phyloP scores from a whole-genome alignment of 2,329 filamentous ascomycete genomes.

The Onygena corvina region DNA sequence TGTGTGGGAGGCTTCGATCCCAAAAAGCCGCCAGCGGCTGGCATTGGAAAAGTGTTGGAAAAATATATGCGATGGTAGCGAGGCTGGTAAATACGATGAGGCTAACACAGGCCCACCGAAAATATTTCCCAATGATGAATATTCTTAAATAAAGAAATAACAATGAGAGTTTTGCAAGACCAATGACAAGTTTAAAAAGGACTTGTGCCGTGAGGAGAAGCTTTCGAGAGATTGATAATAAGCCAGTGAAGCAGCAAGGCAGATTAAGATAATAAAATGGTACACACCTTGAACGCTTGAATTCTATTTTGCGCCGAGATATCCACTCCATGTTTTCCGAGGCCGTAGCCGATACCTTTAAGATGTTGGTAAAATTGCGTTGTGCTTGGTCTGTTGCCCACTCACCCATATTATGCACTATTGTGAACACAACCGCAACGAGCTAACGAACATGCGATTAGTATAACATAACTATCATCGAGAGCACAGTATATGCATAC shows the following conservation, averaged over 20 bases:
- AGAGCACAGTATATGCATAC: background rate
- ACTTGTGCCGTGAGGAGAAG: slow-evolving; percentile 8
- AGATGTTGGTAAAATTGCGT: background rate
- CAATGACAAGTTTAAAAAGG: slow-evolving; percentile 10
- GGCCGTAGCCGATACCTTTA: slow-evolving; percentile 11
- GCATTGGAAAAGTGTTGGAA: slow-evolving; percentile 13
- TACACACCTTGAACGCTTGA: slow-evolving; percentile 9
- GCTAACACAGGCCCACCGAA: slow-evolving; percentile 12
- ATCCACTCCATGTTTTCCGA: slow-evolving; percentile 8
- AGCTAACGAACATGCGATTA: background rate
- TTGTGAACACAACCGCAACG: slow-evolving; percentile 6
- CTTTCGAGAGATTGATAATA: background rate
- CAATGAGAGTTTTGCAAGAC: slow-evolving; percentile 12
- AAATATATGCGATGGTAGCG: slow-evolving; percentile 10
- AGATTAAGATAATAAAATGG: background rate
- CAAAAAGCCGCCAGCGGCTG: slow-evolving; percentile 11
- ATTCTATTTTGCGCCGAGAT: background rate
- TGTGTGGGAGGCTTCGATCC: slow-evolving; percentile 11
- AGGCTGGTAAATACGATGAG: slow-evolving; percentile 9
- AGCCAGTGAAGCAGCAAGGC: background rate
- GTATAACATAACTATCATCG: background rate
- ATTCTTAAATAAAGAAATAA: slow-evolving; percentile 14
- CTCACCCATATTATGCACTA: slow-evolving; percentile 9
- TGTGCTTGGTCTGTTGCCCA: background rate
- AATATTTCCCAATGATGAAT: slow-evolving; percentile 9